phyloP scores from a whole-genome alignment of 129 eudicot genomes.

The Lactuca saligna region DNA sequence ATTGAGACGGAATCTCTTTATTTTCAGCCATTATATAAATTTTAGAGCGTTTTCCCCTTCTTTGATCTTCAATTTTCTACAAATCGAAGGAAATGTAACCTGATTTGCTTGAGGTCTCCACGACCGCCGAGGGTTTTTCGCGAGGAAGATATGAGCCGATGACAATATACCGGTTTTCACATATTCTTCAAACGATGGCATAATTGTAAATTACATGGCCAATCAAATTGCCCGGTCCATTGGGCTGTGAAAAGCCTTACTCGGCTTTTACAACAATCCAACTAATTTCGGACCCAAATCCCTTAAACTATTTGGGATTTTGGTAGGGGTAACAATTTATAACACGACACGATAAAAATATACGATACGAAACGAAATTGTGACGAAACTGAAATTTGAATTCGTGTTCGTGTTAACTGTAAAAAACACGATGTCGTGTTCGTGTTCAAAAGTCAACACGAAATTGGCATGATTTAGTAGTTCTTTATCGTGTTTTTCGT shows the following conservation, averaged over 20 bases:
- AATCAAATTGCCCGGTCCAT: not conserved
- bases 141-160: constrained; percentile 11
- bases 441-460: too few relatives aligned
- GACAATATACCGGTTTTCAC: constrained; percentile 9
- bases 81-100: not conserved
- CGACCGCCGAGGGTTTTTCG: constrained; percentile 27
- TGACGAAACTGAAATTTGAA: too few relatives aligned
- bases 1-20: constrained; percentile 48
- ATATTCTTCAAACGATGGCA: not conserved
- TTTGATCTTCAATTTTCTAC: not conserved
- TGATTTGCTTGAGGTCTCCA: constrained; percentile 3
- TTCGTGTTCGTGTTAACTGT: too few relatives aligned
- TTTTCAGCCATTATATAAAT: constrained; percentile 53
- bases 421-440: too few relatives aligned
- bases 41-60: not conserved
- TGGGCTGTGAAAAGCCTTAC: not conserved
- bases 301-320: not conserved
- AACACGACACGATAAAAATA: too few relatives aligned
- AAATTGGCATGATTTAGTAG: too few relatives aligned
- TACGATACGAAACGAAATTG: too few relatives aligned
- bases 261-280: not conserved
- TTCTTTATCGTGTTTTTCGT: too few relatives aligned
- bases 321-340: too few relatives aligned
- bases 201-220: constrained; percentile 7
- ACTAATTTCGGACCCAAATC: not conserved